Percentiles rank a stretch among this genome's conserved stretches.
Conservation (phyloP, 2,329 filamentous ascomycete genomes). For the Fusarium continuum region DNA sequence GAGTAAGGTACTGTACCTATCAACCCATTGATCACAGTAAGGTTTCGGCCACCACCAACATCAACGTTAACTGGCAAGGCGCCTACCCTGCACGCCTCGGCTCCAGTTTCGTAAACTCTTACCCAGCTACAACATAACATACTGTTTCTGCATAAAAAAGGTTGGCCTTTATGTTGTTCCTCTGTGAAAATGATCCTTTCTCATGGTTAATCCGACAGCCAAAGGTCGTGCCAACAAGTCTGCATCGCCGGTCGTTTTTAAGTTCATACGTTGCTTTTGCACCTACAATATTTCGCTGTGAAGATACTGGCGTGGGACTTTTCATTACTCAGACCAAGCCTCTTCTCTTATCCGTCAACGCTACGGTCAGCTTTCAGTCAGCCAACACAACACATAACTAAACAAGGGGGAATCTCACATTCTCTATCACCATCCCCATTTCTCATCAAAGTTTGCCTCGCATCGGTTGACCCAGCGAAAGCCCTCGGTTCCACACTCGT, state of each 20-base stretch:
- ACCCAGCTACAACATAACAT: no score
- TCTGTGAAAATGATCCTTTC: background rate
- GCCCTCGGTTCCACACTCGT: constrained; percentile 40
- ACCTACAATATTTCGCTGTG: constrained; percentile 7
- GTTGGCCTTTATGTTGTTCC: background rate
- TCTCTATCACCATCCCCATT: constrained; percentile 9
- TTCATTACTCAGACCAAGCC: constrained; percentile 14
- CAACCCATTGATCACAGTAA: background rate
- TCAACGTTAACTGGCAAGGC: background rate
- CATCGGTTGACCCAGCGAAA: constrained; percentile 43
- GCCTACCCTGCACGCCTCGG: constrained; percentile 24
- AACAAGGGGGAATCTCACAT: constrained; percentile 2
- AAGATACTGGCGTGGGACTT: constrained; percentile 8
- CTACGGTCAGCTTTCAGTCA: constrained; percentile 12
- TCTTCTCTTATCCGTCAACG: background rate
- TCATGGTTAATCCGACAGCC: background rate
- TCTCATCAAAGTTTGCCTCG: constrained; percentile 42
- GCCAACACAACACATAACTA: constrained; percentile 8
- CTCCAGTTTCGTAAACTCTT: background rate
- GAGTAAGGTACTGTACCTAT: no score
- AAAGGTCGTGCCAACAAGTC: background rate
- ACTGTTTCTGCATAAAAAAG: background rate
- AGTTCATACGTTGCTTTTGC: constrained; percentile 14
- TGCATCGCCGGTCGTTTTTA: constrained; percentile 19
- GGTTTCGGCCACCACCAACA: background rate